These are phyloP conservation scores for Giardia muris DNA, from an alignment of 208 protist genomes.

Conservation along the genomic window DNA sequence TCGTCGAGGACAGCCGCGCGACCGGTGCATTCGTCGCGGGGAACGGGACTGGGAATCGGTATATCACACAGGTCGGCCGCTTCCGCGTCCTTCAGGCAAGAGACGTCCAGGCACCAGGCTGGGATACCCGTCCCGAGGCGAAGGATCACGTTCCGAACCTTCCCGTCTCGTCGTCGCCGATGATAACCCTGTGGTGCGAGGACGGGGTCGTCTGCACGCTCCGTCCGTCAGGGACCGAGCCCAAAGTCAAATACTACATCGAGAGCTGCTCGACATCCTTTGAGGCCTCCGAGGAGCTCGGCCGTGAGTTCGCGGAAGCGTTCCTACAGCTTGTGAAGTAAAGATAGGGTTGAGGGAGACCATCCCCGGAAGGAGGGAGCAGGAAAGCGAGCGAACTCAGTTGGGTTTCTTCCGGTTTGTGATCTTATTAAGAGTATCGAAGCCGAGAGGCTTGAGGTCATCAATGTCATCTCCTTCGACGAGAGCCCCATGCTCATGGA, in stretches of 20 bases:
- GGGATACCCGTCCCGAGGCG: conserved; percentile 29
- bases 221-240: conserved; percentile 80
- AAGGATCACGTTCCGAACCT: not conserved
- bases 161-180: conserved; percentile 51
- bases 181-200: conserved; percentile 78
- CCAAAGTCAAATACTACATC: conserved; percentile 85
- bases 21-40: not conserved
- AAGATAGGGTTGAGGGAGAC: not conserved
- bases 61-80: not conserved
- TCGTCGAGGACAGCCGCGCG: not conserved
- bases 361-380: too few relatives aligned
- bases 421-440: too few relatives aligned
- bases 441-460: too few relatives aligned
- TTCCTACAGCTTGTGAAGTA: not conserved
- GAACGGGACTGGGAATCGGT: conserved; percentile 15
- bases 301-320: not conserved
- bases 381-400: too few relatives aligned
- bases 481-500: not conserved
- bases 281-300: not conserved
- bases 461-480: not conserved
- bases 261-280: conserved; percentile 17
- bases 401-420: too few relatives aligned
- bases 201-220: conserved; percentile 68
- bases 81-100: conserved; percentile 27
- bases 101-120: conserved; percentile 39